phyloP scores from a whole-genome alignment of 495 filamentous ascomycete genomes.

The Amphirosellinia nigrospora region DNA sequence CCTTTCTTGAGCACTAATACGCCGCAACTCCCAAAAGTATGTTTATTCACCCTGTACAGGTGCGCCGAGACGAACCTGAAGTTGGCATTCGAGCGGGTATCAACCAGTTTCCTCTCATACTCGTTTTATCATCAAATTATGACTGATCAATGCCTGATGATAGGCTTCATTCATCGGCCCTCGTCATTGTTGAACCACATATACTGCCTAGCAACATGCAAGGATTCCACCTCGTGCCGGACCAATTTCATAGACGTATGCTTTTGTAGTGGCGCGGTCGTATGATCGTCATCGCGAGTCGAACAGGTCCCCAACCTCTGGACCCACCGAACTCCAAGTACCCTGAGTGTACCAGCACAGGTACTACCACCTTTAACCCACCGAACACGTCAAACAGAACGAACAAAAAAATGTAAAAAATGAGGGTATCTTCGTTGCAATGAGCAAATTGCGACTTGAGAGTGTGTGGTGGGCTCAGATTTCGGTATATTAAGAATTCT shows the following conservation, averaged over 20 bases:
- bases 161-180: constrained; percentile 5
- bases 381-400: background rate
- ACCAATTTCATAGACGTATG: constrained; percentile 27
- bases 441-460: constrained; percentile 1
- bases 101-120: background rate
- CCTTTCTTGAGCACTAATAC: background rate
- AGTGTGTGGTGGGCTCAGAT: background rate
- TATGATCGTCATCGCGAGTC: constrained; percentile 10
- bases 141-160: background rate
- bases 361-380: constrained; percentile 3
- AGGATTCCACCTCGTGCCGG: background rate
- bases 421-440: constrained; percentile 26
- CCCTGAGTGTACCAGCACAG: too few relatives aligned
- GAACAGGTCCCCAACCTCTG: constrained; percentile 1
- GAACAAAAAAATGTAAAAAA: constrained; percentile 29
- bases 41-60: constrained; percentile 7
- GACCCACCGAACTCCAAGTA: constrained; percentile 13
- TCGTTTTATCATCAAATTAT: constrained; percentile 11
- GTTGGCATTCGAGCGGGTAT: constrained; percentile 8
- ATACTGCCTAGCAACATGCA: constrained; percentile 2
- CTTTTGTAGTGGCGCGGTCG: constrained; percentile 13
- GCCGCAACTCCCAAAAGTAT: constrained; percentile 1
- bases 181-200: constrained; percentile 12
- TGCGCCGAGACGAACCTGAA: background rate
- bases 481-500: constrained; percentile 47